Conservation (phyloP, 345 rosid genomes). For the Lepidium aucheri region DNA sequence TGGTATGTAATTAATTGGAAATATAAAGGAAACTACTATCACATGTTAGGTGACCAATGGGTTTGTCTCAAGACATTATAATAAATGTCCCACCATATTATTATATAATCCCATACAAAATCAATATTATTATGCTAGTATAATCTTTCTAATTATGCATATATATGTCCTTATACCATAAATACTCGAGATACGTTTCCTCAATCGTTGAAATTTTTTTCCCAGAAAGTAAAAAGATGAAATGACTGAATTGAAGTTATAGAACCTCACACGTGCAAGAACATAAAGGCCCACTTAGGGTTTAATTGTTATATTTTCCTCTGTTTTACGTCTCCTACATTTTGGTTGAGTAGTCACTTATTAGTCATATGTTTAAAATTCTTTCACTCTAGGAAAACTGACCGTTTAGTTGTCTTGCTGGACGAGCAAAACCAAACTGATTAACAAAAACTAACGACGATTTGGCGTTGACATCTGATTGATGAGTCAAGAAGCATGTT, state of each 20-base stretch:
- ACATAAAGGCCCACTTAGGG: neutral
- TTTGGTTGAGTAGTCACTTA: no score
- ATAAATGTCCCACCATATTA: neutral
- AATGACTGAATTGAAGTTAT: neutral
- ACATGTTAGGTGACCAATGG: constrained; percentile 16
- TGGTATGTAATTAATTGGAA: neutral
- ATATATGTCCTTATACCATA: neutral
- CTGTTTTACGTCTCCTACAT: no score
- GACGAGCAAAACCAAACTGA: no score
- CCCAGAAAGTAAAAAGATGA: neutral
- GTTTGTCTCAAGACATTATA: constrained; percentile 13
- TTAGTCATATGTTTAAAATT: no score
- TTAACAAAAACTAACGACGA: no score
- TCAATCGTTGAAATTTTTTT: neutral
- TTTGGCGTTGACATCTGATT: no score
- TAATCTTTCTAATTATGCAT: neutral
- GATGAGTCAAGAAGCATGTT: neutral
- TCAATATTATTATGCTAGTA: neutral
- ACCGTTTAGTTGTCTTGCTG: no score
- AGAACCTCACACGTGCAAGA: neutral
- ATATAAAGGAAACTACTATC: neutral
- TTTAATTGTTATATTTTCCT: no score
- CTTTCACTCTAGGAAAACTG: no score
- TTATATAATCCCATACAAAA: neutral
- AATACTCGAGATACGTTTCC: neutral